Evolutionary conservation across 2,329 filamentous ascomycete genomes (phyloP), one percentile per base, ranked within the genome.

Genomic region (Fusarium ramigenum): DNA sequence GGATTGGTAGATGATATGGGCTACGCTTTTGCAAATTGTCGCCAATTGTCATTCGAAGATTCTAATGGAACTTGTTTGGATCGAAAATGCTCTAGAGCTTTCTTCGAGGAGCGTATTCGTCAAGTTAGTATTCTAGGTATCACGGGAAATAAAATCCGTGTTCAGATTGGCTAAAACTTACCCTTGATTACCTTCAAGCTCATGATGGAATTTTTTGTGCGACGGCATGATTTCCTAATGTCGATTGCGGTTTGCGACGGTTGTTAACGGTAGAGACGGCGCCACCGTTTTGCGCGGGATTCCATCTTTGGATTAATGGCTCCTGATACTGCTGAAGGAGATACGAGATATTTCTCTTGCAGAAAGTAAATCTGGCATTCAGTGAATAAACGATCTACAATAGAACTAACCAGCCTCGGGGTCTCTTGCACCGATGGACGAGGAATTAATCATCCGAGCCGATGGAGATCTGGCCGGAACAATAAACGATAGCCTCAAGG

Each of bases 191-290:
- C 23, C 34, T 56, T 43, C 66, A 49, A 39, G 18, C 59, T 59
- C 50, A 50, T 56, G 32, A 69, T 64, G 52, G 44, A 57, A 37
- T 61, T 53, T 46, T 61, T 53, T 47, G 47, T 57, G 40, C 53
- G 69, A 70, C 66, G 60, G 60, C 66, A 69, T 70, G 53, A 40
- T 69, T 69, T 46, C 59, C 44, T 46, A 32, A 57, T 30, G 36
- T 44, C 25, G 39, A 43, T 21, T 39, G 49, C 73, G 76, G 76
- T 63, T 78, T 71, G 66, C 43, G 36, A 32, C 76, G 75, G 75
- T 61, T 77, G 60, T 49, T 62, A 52, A 53, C 74, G 76, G 76
- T 63, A 64, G 34, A 60, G 37, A 40, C 42, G 16, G 15, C 40
- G 15, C 30, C 28, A 18, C 16, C 16, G 30, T 23, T 28, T 23